Evolutionary conservation across 2,329 filamentous ascomycete species (phyloP).

Genomic region (Scorias spongiosa): DNA sequence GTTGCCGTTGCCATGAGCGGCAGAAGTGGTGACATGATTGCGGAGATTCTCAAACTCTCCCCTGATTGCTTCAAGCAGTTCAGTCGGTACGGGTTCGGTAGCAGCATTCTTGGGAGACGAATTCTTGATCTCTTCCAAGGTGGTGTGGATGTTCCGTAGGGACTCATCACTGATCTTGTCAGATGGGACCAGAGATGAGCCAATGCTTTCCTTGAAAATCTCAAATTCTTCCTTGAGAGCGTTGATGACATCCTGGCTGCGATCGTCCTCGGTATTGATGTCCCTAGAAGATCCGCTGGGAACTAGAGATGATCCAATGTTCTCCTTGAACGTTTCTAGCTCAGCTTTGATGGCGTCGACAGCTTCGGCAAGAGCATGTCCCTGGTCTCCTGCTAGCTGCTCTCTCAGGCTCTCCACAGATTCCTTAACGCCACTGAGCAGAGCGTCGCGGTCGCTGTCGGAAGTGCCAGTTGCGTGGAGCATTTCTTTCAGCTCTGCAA

Average conservation of each 20-base stretch:
- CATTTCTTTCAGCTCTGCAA: conserved; percentile 45
- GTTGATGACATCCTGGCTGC: conserved; percentile 8
- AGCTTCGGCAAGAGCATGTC: conserved; percentile 25
- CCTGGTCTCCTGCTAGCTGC: conserved; percentile 24
- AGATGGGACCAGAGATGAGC: conserved; percentile 25
- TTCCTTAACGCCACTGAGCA: conserved; percentile 50
- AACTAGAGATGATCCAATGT: conserved; percentile 27
- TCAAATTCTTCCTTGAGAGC: conserved; percentile 28
- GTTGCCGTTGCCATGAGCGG: conserved; percentile 26
- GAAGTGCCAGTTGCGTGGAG: conserved; percentile 36
- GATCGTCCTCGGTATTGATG: conserved; percentile 9
- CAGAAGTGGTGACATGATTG: conserved; percentile 23
- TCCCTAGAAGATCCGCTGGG: conserved; percentile 11
- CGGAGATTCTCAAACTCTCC: conserved; percentile 36
- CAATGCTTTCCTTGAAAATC: conserved; percentile 26
- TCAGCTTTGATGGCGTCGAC: conserved; percentile 28
- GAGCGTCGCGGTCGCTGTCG: conserved; percentile 37
- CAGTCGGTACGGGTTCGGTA: conserved; percentile 25
- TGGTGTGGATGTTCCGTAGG: conserved; percentile 8
- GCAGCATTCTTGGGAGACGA: conserved; percentile 9
- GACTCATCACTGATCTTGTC: conserved; percentile 6
- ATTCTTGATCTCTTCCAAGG: conserved; percentile 26
- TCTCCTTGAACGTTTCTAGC: conserved; percentile 28
- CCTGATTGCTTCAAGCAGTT: conserved; percentile 37
- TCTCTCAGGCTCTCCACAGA: conserved; percentile 28